Conservation (phyloP, 768 basidiomycete genomes). For the Tylopilus sp. region DNA sequence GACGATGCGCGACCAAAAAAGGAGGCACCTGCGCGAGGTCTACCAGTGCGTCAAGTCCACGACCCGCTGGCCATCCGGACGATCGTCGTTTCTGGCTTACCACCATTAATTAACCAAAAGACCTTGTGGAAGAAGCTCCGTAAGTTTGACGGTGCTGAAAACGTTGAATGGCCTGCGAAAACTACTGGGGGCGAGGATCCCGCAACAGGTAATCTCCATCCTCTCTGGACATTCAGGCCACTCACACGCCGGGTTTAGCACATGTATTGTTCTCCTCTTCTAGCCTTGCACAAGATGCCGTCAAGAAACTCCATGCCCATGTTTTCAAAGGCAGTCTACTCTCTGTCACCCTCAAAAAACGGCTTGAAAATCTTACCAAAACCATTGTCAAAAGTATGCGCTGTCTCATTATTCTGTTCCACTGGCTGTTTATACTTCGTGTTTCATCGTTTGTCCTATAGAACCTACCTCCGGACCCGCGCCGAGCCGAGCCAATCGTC, state of each 20-base stretch:
- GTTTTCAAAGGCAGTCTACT: slow-evolving; percentile 87
- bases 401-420: background rate
- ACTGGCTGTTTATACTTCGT: background rate
- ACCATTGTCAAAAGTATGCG: slow-evolving; percentile 30
- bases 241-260: slow-evolving; percentile 39
- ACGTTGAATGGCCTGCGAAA: slow-evolving; percentile 65
- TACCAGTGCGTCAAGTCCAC: slow-evolving; percentile 35
- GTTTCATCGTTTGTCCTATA: background rate
- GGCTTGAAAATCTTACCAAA: slow-evolving; percentile 65
- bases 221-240: background rate
- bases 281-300: slow-evolving; percentile 63
- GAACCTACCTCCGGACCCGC: slow-evolving; percentile 37
- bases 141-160: slow-evolving; percentile 75
- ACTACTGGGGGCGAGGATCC: slow-evolving; percentile 44
- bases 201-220: slow-evolving; percentile 40
- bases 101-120: slow-evolving; percentile 58
- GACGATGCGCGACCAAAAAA: slow-evolving; percentile 34
- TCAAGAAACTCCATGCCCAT: slow-evolving; percentile 83
- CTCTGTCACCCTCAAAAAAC: slow-evolving; percentile 86
- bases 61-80: slow-evolving; percentile 88
- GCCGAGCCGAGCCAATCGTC: slow-evolving; percentile 70
- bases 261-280: slow-evolving; percentile 72
- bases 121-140: slow-evolving; percentile 82
- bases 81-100: slow-evolving; percentile 71
- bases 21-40: slow-evolving; percentile 36